These are phyloP conservation scores for Diplodia corticola DNA, from an alignment of 2,329 filamentous ascomycete genomes.

Conservation along the genomic window DNA sequence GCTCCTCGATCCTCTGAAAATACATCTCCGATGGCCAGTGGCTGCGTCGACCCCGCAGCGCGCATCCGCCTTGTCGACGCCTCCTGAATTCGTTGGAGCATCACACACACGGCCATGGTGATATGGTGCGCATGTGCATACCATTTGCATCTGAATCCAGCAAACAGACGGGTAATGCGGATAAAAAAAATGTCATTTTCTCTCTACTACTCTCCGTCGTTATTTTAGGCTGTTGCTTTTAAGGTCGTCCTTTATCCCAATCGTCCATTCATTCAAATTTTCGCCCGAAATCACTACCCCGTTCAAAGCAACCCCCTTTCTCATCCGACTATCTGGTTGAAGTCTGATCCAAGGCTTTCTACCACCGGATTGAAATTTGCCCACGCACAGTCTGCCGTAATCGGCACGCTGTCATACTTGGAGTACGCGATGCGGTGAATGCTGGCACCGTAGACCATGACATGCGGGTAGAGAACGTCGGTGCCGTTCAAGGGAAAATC, in stretches of 20 bases:
- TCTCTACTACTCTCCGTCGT: not conserved
- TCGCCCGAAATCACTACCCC: not conserved
- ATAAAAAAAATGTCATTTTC: not conserved
- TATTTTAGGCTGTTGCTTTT: not conserved
- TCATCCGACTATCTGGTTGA: conserved; percentile 12
- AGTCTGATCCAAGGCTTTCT: conserved; percentile 10
- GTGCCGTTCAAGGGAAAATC: conserved; percentile 14
- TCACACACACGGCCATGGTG: not conserved
- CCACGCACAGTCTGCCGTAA: conserved; percentile 21
- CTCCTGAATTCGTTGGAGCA: not conserved
- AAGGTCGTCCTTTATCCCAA: not conserved
- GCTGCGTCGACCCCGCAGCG: not conserved
- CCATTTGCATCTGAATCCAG: not conserved
- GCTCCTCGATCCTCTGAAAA: not conserved
- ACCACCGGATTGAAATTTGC: conserved; percentile 22
- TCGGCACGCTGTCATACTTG: conserved; percentile 21
- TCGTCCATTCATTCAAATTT: conserved; percentile 7
- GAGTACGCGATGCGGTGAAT: conserved; percentile 16
- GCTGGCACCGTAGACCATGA: not conserved
- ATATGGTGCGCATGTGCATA: not conserved
- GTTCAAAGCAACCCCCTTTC: not conserved
- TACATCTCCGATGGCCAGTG: not conserved
- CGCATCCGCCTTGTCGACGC: not conserved
- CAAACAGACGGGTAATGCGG: not conserved
- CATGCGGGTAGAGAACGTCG: conserved; percentile 20